Conservation (phyloP, 163 green algal species). For the Volvox carteri region DNA sequence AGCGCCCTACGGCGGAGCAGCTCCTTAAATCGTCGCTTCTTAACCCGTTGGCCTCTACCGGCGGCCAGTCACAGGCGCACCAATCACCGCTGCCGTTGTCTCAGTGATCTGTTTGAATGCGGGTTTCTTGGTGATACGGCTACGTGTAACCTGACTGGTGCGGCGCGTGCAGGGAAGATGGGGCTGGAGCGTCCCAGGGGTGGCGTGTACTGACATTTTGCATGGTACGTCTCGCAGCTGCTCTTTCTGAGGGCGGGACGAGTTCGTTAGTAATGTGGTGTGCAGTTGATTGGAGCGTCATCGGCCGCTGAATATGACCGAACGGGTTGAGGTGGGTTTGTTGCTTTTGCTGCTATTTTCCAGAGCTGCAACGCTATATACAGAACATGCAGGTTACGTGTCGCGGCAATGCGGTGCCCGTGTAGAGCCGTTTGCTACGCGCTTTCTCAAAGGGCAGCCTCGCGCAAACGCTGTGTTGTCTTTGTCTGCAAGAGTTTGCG, state of each 20-base stretch:
- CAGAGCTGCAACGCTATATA: slow-evolving; percentile 49
- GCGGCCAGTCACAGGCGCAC: neutral
- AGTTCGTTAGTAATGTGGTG: neutral
- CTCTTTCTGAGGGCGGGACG: neutral
- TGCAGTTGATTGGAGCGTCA: slow-evolving; percentile 10
- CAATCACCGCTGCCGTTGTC: slow-evolving; percentile 9
- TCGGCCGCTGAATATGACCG: neutral
- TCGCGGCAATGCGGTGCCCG: slow-evolving; percentile 10
- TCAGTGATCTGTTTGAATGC: neutral
- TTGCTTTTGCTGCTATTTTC: slow-evolving; percentile 24
- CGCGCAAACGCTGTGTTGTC: slow-evolving; percentile 1
- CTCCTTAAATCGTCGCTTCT: slow-evolving; percentile 52
- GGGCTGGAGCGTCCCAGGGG: slow-evolving; percentile 12
- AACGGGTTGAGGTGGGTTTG: slow-evolving; percentile 12
- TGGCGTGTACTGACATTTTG: neutral
- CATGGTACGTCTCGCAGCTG: slow-evolving; percentile 4
- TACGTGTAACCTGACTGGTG: neutral
- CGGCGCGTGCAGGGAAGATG: neutral
- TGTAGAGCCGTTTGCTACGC: slow-evolving; percentile 18
- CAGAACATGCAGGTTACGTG: slow-evolving; percentile 28
- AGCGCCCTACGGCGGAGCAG: slow-evolving; percentile 62
- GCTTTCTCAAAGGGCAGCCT: neutral
- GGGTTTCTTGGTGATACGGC: neutral
- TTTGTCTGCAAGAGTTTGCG: slow-evolving; percentile 14
- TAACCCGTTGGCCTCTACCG: neutral